phyloP scores from a whole-genome alignment of 345 rosid genomes.

The Aquilaria yunnanensis region DNA sequence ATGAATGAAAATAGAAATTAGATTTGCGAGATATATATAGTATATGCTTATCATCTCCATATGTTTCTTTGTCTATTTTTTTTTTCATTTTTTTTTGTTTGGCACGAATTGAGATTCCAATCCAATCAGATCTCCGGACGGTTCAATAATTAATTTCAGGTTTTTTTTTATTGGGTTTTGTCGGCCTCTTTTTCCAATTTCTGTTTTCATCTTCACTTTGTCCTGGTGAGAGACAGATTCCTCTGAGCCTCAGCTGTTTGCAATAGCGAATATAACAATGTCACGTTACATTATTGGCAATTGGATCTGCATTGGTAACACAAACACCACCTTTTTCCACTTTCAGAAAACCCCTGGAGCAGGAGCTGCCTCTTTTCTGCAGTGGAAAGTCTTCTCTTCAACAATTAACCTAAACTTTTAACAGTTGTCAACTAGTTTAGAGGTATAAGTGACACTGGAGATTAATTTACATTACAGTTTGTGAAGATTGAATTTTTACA shows the following conservation, averaged over 20 bases:
- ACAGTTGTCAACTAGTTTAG: too few relatives aligned
- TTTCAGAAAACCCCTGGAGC: conserved; percentile 5
- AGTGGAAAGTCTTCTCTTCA: not conserved
- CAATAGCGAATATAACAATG: conserved; percentile 17
- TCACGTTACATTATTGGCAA: conserved; percentile 16
- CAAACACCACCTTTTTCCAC: conserved; percentile 14
- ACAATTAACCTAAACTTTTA: not conserved
- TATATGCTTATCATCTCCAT: not conserved
- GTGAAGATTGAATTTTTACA: too few relatives aligned
- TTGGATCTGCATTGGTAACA: conserved; percentile 47
- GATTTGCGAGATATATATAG: not conserved
- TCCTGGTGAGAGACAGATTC: conserved; percentile 48
- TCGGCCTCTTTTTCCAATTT: conserved; percentile 8
- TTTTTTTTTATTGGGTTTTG: conserved; percentile 17
- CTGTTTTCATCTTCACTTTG: conserved; percentile 32
- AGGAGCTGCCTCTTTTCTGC: conserved; percentile 10
- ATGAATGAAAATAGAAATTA: too few relatives aligned
- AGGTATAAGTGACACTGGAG: too few relatives aligned
- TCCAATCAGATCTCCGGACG: conserved; percentile 33
- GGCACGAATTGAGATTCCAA: not conserved
- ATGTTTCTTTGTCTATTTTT: not conserved
- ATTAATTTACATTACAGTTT: too few relatives aligned
- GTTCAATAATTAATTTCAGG: conserved; percentile 13
- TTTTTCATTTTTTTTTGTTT: not conserved
- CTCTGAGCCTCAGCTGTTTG: conserved; percentile 23